These are phyloP conservation scores for Phialocephala sp. DNA, from an alignment of 2,329 filamentous ascomycete species.

Conservation along the genomic window DNA sequence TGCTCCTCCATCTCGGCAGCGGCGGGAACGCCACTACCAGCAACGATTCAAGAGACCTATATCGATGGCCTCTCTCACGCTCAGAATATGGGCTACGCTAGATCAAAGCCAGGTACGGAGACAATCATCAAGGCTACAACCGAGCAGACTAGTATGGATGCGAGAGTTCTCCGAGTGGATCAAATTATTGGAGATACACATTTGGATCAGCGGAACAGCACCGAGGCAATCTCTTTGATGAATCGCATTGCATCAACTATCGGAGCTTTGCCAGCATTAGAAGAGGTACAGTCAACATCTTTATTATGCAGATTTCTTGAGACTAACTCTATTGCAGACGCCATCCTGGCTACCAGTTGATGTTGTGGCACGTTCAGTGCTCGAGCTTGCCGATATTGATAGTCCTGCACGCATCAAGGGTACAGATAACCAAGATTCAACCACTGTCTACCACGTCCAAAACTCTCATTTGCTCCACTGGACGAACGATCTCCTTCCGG, in stretches of 20 bases:
- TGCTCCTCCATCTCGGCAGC: slow-evolving; percentile 47
- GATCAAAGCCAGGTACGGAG: slow-evolving; percentile 56
- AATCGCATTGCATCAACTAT: slow-evolving; percentile 52
- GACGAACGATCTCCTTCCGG: slow-evolving; percentile 58
- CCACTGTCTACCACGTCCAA: slow-evolving; percentile 57
- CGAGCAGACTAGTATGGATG: slow-evolving; percentile 40
- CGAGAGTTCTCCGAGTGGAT: slow-evolving; percentile 52
- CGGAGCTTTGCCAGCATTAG: slow-evolving; percentile 51
- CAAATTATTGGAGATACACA: slow-evolving; percentile 56
- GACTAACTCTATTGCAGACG: no score
- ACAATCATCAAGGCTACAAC: slow-evolving; percentile 48
- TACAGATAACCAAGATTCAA: slow-evolving; percentile 30
- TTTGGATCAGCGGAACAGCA: slow-evolving; percentile 56
- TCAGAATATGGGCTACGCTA: slow-evolving; percentile 57
- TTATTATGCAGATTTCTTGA: background rate
- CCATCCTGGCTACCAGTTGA: slow-evolving; percentile 55
- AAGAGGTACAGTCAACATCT: slow-evolving; percentile 42
- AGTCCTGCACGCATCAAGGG: slow-evolving; percentile 4
- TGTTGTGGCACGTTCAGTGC: slow-evolving; percentile 48
- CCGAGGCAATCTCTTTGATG: slow-evolving; percentile 59
- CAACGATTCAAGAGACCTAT: slow-evolving; percentile 45
- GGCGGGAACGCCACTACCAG: slow-evolving; percentile 40
- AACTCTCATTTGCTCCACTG: slow-evolving; percentile 54
- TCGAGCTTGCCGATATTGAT: slow-evolving; percentile 47
- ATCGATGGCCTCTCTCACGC: slow-evolving; percentile 40